Base-by-base conservation (phyloP, 164 flowering plant species). In the Pachysandra terminalis region DNA sequence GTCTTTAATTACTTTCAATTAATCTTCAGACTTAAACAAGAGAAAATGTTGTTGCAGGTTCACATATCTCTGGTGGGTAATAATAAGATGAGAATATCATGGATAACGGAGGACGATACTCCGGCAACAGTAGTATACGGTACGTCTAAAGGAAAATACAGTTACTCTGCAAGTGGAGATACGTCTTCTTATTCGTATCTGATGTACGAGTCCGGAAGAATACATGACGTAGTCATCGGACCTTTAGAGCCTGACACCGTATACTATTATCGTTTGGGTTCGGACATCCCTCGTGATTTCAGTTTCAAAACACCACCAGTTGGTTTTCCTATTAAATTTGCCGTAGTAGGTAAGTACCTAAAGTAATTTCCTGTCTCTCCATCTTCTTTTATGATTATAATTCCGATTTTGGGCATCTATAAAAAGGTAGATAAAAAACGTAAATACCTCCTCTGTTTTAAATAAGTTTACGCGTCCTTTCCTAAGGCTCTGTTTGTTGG, bases 21-120 rank as follows among this genome's bases (percentile, higher is more conserved):
- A 5, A 40, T 40, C 52, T n/a, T n/a, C n/a, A n/a, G n/a, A n/a
- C n/a, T n/a, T n/a, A n/a, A n/a, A n/a, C n/a, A n/a, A n/a, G n/a
- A n/a, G n/a, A n/a, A n/a, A n/a, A n/a, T n/a, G n/a, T n/a, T n/a
- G 59, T 57, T 63, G 52, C 75, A 92, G 98, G 96, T 90, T 49
- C 98, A 90, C 64, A 78, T 87, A 60, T 88, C 98, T 17, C 1
- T 86, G 68, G 90, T 80, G 10, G 96, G 96, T 6, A 22, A 19
- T 19, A 84, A 89, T 68, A 81, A 80, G 69, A 90, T 92, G 95
- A 83, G 93, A 73, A 80, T 92, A 67, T 64, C 90, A 22, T 92
- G 96, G 96, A 80, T 92, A 3, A 86, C 96, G 0, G 71, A 75
- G 0, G 75, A 67, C 17, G 24, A 26, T 0, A 65, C 84, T 28